Percentiles rank a stretch among this genome's conserved stretches.
These are phyloP conservation scores for Aspergillus hancockii DNA, from an alignment of 495 filamentous ascomycete species.

Conservation along the genomic window DNA sequence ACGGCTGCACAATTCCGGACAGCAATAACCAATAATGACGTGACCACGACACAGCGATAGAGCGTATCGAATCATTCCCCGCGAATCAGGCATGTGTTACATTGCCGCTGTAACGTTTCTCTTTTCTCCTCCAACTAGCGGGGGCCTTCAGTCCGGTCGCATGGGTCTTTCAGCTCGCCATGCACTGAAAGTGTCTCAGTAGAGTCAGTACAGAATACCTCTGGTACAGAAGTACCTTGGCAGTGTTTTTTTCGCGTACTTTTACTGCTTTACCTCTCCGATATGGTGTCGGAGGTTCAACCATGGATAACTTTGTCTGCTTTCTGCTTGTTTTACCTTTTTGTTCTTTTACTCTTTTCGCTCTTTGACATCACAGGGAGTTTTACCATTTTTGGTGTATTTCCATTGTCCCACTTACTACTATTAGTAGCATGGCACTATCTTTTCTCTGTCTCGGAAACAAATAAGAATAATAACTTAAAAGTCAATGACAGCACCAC, in stretches of 20 bases:
- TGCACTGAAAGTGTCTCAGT: background rate
- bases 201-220: too few relatives aligned
- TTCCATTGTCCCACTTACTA: too few relatives aligned
- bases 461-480: background rate
- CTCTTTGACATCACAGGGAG: too few relatives aligned
- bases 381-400: background rate
- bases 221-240: too few relatives aligned
- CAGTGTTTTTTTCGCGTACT: too few relatives aligned
- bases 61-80: slow-evolving; percentile 1
- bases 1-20: background rate
- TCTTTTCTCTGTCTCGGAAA: too few relatives aligned
- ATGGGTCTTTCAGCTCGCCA: slow-evolving; percentile 4
- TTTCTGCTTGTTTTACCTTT: background rate
- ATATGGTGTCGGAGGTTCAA: too few relatives aligned
- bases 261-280: too few relatives aligned
- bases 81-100: background rate
- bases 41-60: slow-evolving; percentile 1
- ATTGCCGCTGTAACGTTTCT: background rate
- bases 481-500: background rate
- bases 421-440: too few relatives aligned
- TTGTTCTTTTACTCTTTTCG: background rate
- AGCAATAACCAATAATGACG: slow-evolving; percentile 1
- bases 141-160: background rate
- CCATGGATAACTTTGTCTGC: too few relatives aligned
- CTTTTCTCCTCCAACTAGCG: background rate